These are phyloP conservation scores for Umbelopsis ramanniana DNA, from an alignment of 192 early-diverging fungal genomes.

Conservation along the genomic window DNA sequence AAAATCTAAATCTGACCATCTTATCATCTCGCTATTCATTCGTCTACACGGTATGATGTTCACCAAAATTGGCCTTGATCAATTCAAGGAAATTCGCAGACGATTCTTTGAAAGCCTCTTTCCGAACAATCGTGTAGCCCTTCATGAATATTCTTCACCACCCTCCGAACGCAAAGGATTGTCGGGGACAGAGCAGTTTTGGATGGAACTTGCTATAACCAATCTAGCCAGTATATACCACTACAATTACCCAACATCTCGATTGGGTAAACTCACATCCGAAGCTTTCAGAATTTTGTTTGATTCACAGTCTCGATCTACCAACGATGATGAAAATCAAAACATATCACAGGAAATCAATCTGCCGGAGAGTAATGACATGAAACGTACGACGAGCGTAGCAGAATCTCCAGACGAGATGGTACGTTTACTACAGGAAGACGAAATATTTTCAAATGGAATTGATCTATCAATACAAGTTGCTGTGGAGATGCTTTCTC, in stretches of 20 bases:
- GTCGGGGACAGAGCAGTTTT: slow-evolving; percentile 44
- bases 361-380: not conserved
- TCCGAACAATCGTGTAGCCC: not conserved
- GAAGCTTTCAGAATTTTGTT: not conserved
- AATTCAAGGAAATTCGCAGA: slow-evolving; percentile 43
- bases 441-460: slow-evolving; percentile 23
- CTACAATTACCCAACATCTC: slow-evolving; percentile 44
- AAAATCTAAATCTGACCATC: not conserved
- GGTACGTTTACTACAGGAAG: slow-evolving; percentile 11
- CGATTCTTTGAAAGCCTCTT: slow-evolving; percentile 29
- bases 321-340: not conserved
- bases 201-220: slow-evolving; percentile 50
- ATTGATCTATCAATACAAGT: slow-evolving; percentile 34
- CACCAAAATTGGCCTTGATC: slow-evolving; percentile 61
- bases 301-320: not conserved
- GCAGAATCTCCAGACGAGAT: not conserved
- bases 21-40: slow-evolving; percentile 36
- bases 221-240: slow-evolving; percentile 53
- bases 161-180: not conserved
- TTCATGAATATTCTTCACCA: not conserved
- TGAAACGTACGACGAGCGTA: not conserved
- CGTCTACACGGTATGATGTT: slow-evolving; percentile 63
- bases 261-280: slow-evolving; percentile 9
- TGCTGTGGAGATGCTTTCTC: slow-evolving; percentile 26
- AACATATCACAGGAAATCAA: not conserved